Conservation (phyloP, 2,329 filamentous ascomycete species). For the Trichoderma aggressivum region DNA sequence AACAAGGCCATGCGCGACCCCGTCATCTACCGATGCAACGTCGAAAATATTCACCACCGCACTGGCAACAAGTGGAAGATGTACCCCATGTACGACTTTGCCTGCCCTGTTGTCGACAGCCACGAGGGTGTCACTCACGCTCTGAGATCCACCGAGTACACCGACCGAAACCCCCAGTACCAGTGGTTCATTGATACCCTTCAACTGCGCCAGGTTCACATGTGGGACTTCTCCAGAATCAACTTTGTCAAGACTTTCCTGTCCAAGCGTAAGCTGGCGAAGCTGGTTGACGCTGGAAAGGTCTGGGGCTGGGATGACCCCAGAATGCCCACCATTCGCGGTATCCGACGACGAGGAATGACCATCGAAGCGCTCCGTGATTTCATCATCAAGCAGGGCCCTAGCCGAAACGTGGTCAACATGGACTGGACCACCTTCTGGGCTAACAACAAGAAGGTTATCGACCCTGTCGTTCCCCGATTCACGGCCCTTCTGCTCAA, state of each 20-base stretch:
- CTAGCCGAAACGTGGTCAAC: constrained; percentile 76
- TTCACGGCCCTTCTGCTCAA: constrained; percentile 71
- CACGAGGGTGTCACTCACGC: constrained; percentile 82
- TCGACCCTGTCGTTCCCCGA: constrained; percentile 71
- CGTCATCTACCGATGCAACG: constrained; percentile 92
- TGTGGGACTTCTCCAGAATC: constrained; percentile 82
- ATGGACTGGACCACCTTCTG: constrained; percentile 79
- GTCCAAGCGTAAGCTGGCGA: constrained; percentile 82
- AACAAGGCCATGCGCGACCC: constrained; percentile 97
- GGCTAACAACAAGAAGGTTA: constrained; percentile 76
- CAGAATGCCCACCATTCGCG: constrained; percentile 79
- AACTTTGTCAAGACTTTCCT: constrained; percentile 81
- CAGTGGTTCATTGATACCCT: constrained; percentile 79
- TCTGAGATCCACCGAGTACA: constrained; percentile 80
- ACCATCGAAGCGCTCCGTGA: constrained; percentile 75
- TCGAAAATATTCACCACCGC: constrained; percentile 65
- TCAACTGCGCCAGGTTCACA: constrained; percentile 70
- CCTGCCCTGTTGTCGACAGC: constrained; percentile 76
- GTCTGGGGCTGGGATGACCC: constrained; percentile 87
- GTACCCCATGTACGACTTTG: constrained; percentile 85
- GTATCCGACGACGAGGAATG: constrained; percentile 74
- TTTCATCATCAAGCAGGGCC: constrained; percentile 81
- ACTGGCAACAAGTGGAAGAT: constrained; percentile 79
- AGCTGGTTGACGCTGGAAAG: constrained; percentile 71
- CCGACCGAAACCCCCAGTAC: constrained; percentile 81